phyloP scores from a whole-genome alignment of 176 grass and related monocot genomes.

The Alopecurus myosuroides region DNA sequence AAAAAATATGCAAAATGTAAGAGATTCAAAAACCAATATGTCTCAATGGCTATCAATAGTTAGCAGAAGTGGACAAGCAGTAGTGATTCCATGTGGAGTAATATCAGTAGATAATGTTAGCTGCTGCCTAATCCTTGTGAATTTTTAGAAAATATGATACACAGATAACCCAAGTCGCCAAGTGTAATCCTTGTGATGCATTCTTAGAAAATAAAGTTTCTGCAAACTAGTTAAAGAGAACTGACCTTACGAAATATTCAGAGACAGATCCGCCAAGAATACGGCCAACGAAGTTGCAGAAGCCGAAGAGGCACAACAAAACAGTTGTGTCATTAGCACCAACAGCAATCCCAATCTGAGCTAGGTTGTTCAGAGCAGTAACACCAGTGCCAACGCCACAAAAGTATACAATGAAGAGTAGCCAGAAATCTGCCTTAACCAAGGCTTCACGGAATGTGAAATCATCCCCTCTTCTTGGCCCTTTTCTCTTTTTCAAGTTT shows the following conservation, averaged over 20 bases:
- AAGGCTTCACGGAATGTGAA: conserved; percentile 85
- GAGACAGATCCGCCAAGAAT: conserved; percentile 71
- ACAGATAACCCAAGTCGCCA: not conserved
- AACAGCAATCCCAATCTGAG: conserved; percentile 81
- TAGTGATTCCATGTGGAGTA: conserved; percentile 7
- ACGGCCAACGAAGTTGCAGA: conserved; percentile 85
- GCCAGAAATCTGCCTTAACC: conserved; percentile 89
- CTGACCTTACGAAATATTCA: conserved; percentile 84
- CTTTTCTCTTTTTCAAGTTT: conserved; percentile 67
- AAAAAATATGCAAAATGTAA: not conserved
- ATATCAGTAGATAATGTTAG: not conserved
- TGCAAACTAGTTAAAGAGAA: conserved; percentile 12
- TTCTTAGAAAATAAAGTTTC: not conserved
- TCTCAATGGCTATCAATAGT: not conserved
- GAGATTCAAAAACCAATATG: not conserved
- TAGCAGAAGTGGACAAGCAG: not conserved
- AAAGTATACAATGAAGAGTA: conserved; percentile 77
- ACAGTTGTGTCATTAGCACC: conserved; percentile 77
- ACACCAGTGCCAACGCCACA: conserved; percentile 91
- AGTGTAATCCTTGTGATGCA: not conserved
- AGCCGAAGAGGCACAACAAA: conserved; percentile 76
- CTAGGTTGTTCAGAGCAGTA: conserved; percentile 90
- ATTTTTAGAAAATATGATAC: not conserved
- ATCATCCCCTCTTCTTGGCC: conserved; percentile 83
- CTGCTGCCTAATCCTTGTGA: not conserved